phyloP scores from a whole-genome alignment of 2,329 filamentous ascomycete species.

The Diplodia seriata region DNA sequence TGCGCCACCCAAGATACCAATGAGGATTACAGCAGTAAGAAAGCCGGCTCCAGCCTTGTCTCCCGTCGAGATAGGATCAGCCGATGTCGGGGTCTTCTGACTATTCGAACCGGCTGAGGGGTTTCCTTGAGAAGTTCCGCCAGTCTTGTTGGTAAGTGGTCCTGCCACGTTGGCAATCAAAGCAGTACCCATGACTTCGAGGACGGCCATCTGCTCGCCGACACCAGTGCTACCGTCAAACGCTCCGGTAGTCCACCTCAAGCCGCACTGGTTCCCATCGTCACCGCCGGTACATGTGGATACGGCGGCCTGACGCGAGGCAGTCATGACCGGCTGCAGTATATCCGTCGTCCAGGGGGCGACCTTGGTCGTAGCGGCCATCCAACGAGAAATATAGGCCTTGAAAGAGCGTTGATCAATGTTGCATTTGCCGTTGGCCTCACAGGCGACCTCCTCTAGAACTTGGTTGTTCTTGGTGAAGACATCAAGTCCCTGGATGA shows the following conservation, averaged over 20 bases:
- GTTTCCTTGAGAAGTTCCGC: conserved; percentile 60
- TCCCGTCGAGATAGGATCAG: conserved; percentile 58
- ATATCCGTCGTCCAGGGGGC: conserved; percentile 46
- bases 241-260: conserved; percentile 51
- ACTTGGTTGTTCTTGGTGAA: conserved; percentile 52
- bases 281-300: conserved; percentile 59
- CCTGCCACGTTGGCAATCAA: conserved; percentile 28
- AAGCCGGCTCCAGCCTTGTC: conserved; percentile 75
- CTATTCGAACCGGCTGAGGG: conserved; percentile 48
- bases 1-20: conserved; percentile 62
- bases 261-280: conserved; percentile 56
- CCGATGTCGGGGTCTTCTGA: conserved; percentile 41
- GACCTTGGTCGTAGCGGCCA: conserved; percentile 51
- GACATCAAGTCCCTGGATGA: conserved; percentile 49
- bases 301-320: conserved; percentile 64
- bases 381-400: conserved; percentile 53
- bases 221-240: conserved; percentile 60
- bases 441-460: conserved; percentile 58
- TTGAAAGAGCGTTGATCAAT: conserved; percentile 57
- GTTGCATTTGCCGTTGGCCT: conserved; percentile 55
- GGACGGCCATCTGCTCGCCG: conserved; percentile 65
- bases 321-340: conserved; percentile 60
- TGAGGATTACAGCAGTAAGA: conserved; percentile 65
- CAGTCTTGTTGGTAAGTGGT: conserved; percentile 55
- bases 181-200: conserved; percentile 60